These are phyloP conservation scores for Sedum album DNA, from an alignment of 164 flowering plant species.

Conservation along the genomic window DNA sequence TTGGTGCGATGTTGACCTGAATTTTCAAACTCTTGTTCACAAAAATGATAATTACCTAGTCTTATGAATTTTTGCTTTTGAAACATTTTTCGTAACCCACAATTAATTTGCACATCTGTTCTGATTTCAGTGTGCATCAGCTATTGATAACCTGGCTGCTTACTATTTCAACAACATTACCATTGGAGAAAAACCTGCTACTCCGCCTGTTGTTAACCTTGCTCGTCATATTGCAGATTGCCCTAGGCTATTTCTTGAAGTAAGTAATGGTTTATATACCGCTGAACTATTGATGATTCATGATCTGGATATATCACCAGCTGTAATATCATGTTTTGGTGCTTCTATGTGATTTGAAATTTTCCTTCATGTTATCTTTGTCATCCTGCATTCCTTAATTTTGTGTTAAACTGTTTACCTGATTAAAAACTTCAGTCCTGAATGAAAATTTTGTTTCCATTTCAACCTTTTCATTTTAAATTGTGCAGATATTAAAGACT, in stretches of 20 bases:
- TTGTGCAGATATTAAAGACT: conserved; percentile 64
- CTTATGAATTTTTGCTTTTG: not conserved
- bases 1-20: not conserved
- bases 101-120: not conserved
- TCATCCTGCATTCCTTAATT: not conserved
- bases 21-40: not conserved
- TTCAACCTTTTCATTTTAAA: conserved; percentile 1
- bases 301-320: no score
- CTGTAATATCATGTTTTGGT: no score
- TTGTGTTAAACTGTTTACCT: no score
- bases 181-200: conserved; percentile 68
- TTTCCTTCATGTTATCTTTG: no score
- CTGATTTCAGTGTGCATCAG: conserved; percentile 76
- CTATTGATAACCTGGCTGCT: conserved; percentile 82
- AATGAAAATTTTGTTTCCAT: not conserved
- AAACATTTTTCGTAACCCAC: not conserved
- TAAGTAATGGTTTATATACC: conserved; percentile 22
- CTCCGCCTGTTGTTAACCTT: conserved; percentile 66
- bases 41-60: not conserved
- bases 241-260: conserved; percentile 86
- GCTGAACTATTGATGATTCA: no score
- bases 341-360: no score
- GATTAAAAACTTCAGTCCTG: no score
- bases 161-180: conserved; percentile 89
- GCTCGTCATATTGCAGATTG: conserved; percentile 78